A percentile compares a stretch with the other conserved stretches of the same genome.
These are phyloP conservation scores for Pneumocystis wakefieldiae DNA, from an alignment of 1,139 yeast species.

Conservation along the genomic window DNA sequence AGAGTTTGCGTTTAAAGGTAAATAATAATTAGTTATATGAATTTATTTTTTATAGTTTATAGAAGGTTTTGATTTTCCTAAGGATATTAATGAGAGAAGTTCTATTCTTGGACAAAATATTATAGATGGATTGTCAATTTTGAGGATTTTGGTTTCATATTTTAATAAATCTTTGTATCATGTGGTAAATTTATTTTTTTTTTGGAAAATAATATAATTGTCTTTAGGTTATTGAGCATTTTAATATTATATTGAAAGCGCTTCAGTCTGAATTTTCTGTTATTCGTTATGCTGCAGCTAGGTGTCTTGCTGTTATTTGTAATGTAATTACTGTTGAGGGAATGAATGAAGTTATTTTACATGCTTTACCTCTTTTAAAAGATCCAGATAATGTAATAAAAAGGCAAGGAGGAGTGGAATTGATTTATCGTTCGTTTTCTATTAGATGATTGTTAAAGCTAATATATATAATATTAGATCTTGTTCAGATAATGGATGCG, in stretches of 20 bases:
- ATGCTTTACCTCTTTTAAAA: slow-evolving; percentile 63
- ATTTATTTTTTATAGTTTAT: not conserved
- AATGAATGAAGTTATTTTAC: slow-evolving; percentile 65
- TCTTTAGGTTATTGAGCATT: slow-evolving; percentile 28
- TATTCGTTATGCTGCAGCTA: slow-evolving; percentile 78
- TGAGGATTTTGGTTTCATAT: slow-evolving; percentile 58
- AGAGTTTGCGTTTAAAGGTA: slow-evolving; percentile 19
- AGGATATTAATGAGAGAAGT: slow-evolving; percentile 31
- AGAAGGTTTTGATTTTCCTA: slow-evolving; percentile 21
- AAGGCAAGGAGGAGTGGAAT: slow-evolving; percentile 90
- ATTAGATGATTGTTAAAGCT: not conserved
- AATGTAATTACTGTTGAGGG: slow-evolving; percentile 58
- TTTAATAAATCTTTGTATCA: slow-evolving; percentile 37
- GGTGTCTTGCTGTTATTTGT: slow-evolving; percentile 73
- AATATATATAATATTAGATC: slow-evolving; percentile 22
- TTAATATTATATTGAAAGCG: slow-evolving; percentile 43
- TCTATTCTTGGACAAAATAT: slow-evolving; percentile 57
- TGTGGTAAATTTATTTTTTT: slow-evolving; percentile 18
- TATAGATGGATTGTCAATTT: slow-evolving; percentile 73
- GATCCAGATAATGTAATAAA: slow-evolving; percentile 62
- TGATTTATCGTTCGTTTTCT: slow-evolving; percentile 42
- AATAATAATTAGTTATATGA: not conserved
- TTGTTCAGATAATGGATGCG: slow-evolving; percentile 73
- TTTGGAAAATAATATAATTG: not conserved
- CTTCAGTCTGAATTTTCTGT: slow-evolving; percentile 61